A percentile compares a stretch with the other conserved stretches of the same genome.
These are phyloP conservation scores for Polygonum maritimum DNA, from an alignment of 148 eudicot genomes.

Conservation along the genomic window DNA sequence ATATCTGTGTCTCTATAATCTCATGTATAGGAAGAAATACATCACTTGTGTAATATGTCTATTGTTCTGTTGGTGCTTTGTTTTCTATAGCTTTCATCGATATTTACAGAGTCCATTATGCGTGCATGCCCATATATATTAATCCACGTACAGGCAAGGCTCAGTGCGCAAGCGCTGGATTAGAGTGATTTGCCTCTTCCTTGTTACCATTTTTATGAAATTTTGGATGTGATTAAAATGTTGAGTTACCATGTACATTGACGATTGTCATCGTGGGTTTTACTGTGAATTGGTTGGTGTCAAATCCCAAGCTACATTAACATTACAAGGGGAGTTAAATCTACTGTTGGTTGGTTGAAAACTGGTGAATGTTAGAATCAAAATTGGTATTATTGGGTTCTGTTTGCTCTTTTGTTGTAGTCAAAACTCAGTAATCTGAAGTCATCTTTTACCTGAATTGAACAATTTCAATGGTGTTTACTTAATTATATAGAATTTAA, in stretches of 20 bases:
- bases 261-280: not conserved
- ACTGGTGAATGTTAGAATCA: not conserved
- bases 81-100: slow-evolving; percentile 6
- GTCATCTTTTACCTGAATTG: too few species aligned
- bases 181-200: slow-evolving; percentile 2
- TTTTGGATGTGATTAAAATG: slow-evolving; percentile 9
- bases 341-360: not conserved
- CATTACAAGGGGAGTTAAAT: not conserved
- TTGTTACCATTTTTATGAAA: slow-evolving; percentile 7
- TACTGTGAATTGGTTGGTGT: not conserved
- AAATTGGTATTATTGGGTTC: not conserved
- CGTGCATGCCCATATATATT: slow-evolving; percentile 8
- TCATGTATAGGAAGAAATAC: slow-evolving; percentile 1
- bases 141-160: slow-evolving; percentile 6
- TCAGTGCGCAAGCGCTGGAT: slow-evolving; percentile 17
- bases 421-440: too few species aligned
- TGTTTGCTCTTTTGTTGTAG: too few species aligned
- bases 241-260: slow-evolving; percentile 1
- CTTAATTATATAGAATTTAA: too few species aligned
- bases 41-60: slow-evolving; percentile 3
- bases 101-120: slow-evolving; percentile 4
- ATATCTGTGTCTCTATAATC: slow-evolving; percentile 1
- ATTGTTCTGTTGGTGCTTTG: not conserved
- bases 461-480: too few species aligned
- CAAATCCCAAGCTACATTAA: not conserved